Percentiles rank a stretch among this genome's conserved stretches.
These are phyloP conservation scores for Sporothrix phasma DNA, from an alignment of 2,329 filamentous ascomycete species.

Conservation along the genomic window DNA sequence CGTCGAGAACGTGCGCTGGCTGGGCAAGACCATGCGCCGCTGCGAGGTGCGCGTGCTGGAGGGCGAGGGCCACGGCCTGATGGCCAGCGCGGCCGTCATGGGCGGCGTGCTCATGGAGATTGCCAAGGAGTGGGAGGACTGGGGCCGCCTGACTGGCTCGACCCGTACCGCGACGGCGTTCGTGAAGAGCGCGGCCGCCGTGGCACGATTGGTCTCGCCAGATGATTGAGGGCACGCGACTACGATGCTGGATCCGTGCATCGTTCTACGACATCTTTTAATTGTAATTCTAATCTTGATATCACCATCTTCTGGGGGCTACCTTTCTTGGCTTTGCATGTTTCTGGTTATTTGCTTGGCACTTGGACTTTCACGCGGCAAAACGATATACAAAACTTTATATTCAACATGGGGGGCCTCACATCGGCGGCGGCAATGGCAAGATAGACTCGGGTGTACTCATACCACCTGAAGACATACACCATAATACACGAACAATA, in stretches of 20 bases:
- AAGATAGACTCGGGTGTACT: neutral
- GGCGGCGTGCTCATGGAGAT: slow-evolving; percentile 90
- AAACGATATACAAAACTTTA: too few species aligned
- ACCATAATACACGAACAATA: neutral
- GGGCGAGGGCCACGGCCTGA: slow-evolving; percentile 86
- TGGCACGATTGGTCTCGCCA: slow-evolving; percentile 23
- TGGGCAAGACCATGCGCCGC: slow-evolving; percentile 67
- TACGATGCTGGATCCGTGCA: neutral
- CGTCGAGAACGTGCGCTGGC: slow-evolving; percentile 89
- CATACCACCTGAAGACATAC: neutral
- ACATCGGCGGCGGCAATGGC: neutral
- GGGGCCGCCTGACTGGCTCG: slow-evolving; percentile 51
- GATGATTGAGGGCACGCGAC: slow-evolving; percentile 13
- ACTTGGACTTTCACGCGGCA: neutral
- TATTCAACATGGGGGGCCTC: neutral
- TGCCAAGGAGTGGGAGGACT: slow-evolving; percentile 85
- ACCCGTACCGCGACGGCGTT: slow-evolving; percentile 11
- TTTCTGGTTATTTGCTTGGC: neutral
- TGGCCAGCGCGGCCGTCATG: slow-evolving; percentile 93
- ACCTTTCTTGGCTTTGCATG: neutral
- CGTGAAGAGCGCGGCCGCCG: slow-evolving; percentile 22
- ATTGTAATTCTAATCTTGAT: neutral
- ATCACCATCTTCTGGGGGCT: neutral
- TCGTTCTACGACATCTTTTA: neutral
- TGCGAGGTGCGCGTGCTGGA: slow-evolving; percentile 42